Evolutionary conservation across 1,284 basidiomycete species (phyloP), one percentile per base, ranked within the genome.

Genomic region (Pseudozyma sp.): DNA sequence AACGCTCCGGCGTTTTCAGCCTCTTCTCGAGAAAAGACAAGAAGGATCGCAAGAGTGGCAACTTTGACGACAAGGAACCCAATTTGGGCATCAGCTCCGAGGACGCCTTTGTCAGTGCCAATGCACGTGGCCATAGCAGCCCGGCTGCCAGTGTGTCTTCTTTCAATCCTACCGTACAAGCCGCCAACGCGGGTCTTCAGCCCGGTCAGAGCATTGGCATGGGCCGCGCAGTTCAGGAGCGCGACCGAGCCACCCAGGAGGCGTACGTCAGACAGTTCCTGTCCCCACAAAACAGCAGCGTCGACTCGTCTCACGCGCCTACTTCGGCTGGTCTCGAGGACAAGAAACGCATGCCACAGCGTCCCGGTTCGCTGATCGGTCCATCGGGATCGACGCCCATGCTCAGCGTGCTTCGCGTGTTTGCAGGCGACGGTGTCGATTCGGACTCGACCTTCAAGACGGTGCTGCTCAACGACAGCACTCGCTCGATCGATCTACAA

Each of bases 401-500:
- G 74, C 88, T 98, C 63, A 97, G 92, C 78, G 95, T 99, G 64
- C 90, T 98, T 54, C 91, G 95, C 17, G 90, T 99, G 46, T 98
- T 99, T 83, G 94, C 94, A 0, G 96, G 95, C 9, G 90, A 92
- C 68, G 81, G 85, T 19, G 81, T 87, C 65, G 90, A 94, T 81
- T 93, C 93, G 1, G 94, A 97, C 75, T 93, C 94, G 4, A 97
- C 94, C 0, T 99, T 98, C 88, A 98, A 98, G 87, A 98, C 96
- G 1, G 96, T 97, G 0, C 86, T 98, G 19, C 89, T 98, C 68
- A 97, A 95, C 81, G 87, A 92, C 8, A 90, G 90, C 5, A 97
- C 94, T 0, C 92, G 91, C 0, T 89, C 93, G 0, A 86, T 87
- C 0, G 95, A 97, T 61, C 89, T 99, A 30, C 89, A 97, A 49